Evolutionary conservation across 306 rosid genomes (phyloP).

Genomic region (Abrus precatorius): DNA sequence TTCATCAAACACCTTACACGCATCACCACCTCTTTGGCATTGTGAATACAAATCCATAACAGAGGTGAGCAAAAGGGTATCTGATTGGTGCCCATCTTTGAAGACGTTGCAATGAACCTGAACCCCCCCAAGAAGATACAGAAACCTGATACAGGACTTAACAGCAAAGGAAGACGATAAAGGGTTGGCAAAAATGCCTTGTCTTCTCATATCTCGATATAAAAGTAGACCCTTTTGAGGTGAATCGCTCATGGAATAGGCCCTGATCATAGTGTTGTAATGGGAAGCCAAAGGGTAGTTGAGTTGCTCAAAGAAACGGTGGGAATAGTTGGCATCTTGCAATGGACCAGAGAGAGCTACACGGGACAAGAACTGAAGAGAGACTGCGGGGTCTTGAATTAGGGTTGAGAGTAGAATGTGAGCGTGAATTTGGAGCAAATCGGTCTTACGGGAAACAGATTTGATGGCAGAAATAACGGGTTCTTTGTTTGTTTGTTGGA

Average conservation of each 20-base stretch:
- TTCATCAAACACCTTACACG: slow-evolving; percentile 80
- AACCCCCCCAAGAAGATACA: slow-evolving; percentile 60
- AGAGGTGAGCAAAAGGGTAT: slow-evolving; percentile 70
- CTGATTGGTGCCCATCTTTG: slow-evolving; percentile 75
- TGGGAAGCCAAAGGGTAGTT: slow-evolving; percentile 56
- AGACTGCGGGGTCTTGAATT: slow-evolving; percentile 59
- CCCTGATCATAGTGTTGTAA: slow-evolving; percentile 77
- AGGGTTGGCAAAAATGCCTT: slow-evolving; percentile 60
- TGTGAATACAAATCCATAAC: slow-evolving; percentile 76
- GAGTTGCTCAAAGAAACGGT: slow-evolving; percentile 61
- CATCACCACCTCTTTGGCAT: slow-evolving; percentile 60
- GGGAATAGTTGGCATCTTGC: slow-evolving; percentile 64
- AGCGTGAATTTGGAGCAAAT: slow-evolving; percentile 85
- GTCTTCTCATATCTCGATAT: slow-evolving; percentile 64
- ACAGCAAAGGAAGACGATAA: slow-evolving; percentile 69
- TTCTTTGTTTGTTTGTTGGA: slow-evolving; percentile 43
- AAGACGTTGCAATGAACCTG: slow-evolving; percentile 77
- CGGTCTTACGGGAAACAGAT: slow-evolving; percentile 58
- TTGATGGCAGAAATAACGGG: slow-evolving; percentile 59
- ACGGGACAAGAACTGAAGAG: slow-evolving; percentile 69
- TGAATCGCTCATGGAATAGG: slow-evolving; percentile 61
- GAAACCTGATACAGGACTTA: slow-evolving; percentile 65
- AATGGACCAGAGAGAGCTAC: slow-evolving; percentile 60
- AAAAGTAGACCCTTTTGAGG: slow-evolving; percentile 67
- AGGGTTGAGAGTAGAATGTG: slow-evolving; percentile 60